Conservation (phyloP, 345 rosid genomes). For the Rhizophora apiculata region DNA sequence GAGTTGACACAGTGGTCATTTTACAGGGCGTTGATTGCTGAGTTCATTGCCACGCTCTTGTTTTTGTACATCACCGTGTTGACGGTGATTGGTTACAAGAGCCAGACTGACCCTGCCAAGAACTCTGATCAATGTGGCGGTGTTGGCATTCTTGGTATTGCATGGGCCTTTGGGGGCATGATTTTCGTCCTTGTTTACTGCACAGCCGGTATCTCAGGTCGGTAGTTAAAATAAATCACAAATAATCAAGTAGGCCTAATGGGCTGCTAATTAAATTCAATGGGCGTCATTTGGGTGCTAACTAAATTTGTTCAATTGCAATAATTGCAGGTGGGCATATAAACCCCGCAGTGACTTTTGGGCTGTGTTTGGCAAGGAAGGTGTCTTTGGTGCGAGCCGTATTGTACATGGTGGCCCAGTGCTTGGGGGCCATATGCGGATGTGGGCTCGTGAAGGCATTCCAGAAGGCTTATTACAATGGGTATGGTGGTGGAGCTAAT, state of each 20-base stretch:
- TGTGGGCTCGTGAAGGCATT: conserved; percentile 44
- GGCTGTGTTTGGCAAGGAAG: conserved; percentile 42
- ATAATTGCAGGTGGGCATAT: conserved; percentile 40
- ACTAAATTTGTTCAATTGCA: not conserved
- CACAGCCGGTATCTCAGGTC: conserved; percentile 46
- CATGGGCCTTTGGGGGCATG: conserved; percentile 53
- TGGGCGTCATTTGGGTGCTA: not conserved
- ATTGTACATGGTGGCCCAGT: conserved; percentile 44
- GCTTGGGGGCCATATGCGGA: conserved; percentile 46
- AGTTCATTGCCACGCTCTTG: conserved; percentile 44
- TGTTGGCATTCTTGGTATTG: conserved; percentile 42
- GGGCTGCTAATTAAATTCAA: too few relatives aligned
- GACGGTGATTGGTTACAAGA: conserved; percentile 42
- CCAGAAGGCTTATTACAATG: conserved; percentile 34
- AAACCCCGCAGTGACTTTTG: conserved; percentile 44
- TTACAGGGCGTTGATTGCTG: conserved; percentile 42
- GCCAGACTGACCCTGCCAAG: conserved; percentile 24
- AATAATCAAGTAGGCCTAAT: too few relatives aligned
- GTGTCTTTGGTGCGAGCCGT: conserved; percentile 42
- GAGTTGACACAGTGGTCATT: conserved; percentile 42
- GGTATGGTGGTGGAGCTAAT: conserved; percentile 45
- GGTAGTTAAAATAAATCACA: not conserved
- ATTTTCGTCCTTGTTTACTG: conserved; percentile 47
- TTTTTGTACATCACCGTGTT: conserved; percentile 41
- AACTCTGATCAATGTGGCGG: conserved; percentile 32